Evolutionary conservation across 2,329 filamentous ascomycete genomes (phyloP).

Genomic region (Fusarium pininemorale): DNA sequence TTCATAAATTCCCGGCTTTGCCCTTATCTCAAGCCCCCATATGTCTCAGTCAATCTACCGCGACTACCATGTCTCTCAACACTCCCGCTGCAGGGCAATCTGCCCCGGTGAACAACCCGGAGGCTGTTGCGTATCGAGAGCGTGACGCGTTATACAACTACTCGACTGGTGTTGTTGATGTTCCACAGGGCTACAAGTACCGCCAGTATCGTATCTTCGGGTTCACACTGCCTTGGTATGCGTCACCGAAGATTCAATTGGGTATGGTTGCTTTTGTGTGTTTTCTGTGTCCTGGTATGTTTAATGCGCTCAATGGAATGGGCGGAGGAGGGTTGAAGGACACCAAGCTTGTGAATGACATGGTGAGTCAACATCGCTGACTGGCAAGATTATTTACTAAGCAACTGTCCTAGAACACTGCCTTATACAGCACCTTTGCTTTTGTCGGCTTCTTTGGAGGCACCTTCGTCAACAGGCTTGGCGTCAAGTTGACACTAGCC

Average conservation of each 20-base stretch:
- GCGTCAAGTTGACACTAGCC: conserved; percentile 71
- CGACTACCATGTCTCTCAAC: conserved; percentile 24
- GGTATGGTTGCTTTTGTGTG: conserved; percentile 67
- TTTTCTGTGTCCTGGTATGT: conserved; percentile 76
- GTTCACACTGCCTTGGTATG: conserved; percentile 63
- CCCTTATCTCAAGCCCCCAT: background rate
- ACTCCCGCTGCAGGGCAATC: conserved; percentile 32
- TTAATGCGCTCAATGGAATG: conserved; percentile 72
- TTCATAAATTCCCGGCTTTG: background rate
- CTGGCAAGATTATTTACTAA: rapidly evolving
- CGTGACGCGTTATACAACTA: conserved; percentile 16
- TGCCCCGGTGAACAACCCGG: conserved; percentile 26
- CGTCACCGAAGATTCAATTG: conserved; percentile 76
- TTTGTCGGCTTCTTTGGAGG: conserved; percentile 75
- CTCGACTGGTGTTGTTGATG: conserved; percentile 13
- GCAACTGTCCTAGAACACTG: conserved; percentile 51
- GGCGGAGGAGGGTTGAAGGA: conserved; percentile 66
- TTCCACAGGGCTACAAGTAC: conserved; percentile 34
- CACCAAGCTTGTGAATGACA: conserved; percentile 52
- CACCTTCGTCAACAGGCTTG: conserved; percentile 79
- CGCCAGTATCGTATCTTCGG: conserved; percentile 29
- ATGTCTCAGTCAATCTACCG: background rate
- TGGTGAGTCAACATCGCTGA: conserved; percentile 19
- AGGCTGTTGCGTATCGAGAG: conserved; percentile 6
- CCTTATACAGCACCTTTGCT: conserved; percentile 75